Conservation (phyloP, 1,284 basidiomycete species). For the Cutaneotrichosporon sp. region DNA sequence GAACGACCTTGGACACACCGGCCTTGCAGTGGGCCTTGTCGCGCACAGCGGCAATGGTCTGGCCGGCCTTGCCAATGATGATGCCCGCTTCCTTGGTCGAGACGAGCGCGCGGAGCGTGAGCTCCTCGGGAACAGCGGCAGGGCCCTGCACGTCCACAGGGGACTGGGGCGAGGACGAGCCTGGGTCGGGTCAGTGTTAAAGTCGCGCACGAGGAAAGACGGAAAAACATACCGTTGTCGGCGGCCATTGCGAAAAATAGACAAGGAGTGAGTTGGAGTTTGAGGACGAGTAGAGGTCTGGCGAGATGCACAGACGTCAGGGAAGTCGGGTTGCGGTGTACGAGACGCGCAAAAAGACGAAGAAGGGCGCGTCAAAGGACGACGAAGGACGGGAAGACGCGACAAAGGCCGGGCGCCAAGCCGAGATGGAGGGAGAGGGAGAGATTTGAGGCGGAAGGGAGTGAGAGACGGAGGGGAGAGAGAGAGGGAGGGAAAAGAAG, state of each 20-base stretch:
- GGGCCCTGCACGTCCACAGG: slow-evolving; percentile 19
- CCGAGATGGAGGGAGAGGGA: slow-evolving; percentile 6
- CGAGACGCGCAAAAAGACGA: slow-evolving; percentile 8
- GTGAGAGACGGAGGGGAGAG: slow-evolving; percentile 19
- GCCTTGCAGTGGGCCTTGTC: slow-evolving; percentile 95
- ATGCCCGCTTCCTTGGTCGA: slow-evolving; percentile 94
- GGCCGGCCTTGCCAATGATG: slow-evolving; percentile 89
- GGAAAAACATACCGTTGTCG: slow-evolving; percentile 5
- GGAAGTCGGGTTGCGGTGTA: slow-evolving; percentile 7
- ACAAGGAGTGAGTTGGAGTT: slow-evolving; percentile 8
- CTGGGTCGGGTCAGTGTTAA: neutral
- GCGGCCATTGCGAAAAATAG: slow-evolving; percentile 18
- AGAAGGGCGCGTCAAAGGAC: neutral
- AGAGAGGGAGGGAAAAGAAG: slow-evolving; percentile 11
- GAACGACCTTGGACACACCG: slow-evolving; percentile 96
- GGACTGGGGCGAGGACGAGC: slow-evolving; percentile 32
- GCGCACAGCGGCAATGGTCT: slow-evolving; percentile 93
- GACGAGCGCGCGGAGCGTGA: slow-evolving; percentile 88
- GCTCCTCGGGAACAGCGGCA: slow-evolving; percentile 46
- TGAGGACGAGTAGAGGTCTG: too few relatives aligned
- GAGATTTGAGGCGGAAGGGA: slow-evolving; percentile 10
- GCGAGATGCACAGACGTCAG: slow-evolving; percentile 2
- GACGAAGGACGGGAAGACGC: slow-evolving; percentile 10
- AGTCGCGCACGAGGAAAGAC: neutral
- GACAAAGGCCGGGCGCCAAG: slow-evolving; percentile 10